These are phyloP conservation scores for Phytophthora ramorum DNA, from an alignment of 352 stramenopile genomes.

Conservation along the genomic window DNA sequence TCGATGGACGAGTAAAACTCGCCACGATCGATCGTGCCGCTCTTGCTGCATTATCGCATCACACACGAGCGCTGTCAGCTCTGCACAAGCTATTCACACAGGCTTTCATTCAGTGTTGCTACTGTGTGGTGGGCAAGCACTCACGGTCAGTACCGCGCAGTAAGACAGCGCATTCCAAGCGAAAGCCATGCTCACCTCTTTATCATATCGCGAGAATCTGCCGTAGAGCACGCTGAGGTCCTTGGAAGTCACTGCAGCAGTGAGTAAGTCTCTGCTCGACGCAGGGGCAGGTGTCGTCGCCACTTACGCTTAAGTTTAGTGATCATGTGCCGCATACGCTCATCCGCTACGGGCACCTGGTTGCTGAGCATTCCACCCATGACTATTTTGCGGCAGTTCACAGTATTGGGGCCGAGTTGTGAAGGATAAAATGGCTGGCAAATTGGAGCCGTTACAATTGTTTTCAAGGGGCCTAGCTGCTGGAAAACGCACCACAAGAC, in stretches of 20 bases:
- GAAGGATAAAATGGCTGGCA: constrained; percentile 14
- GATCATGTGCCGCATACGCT: constrained; percentile 79
- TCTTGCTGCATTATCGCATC: constrained; percentile 46
- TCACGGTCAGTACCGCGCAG: neutral
- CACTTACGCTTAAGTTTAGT: constrained; percentile 64
- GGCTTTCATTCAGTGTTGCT: neutral
- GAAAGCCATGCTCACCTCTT: constrained; percentile 47
- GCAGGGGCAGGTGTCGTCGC: neutral
- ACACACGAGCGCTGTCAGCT: constrained; percentile 1
- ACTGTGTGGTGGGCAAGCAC: neutral
- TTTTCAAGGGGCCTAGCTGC: constrained; percentile 24
- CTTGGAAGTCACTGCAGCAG: constrained; percentile 58
- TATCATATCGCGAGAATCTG: constrained; percentile 68
- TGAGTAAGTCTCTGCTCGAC: neutral
- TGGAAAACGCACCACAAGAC: too few relatives aligned
- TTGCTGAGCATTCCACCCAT: constrained; percentile 62
- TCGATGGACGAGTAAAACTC: constrained; percentile 79
- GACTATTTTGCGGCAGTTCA: neutral
- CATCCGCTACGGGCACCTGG: constrained; percentile 60
- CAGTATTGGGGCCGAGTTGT: neutral
- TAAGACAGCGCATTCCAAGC: neutral
- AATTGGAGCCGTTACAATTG: constrained; percentile 32
- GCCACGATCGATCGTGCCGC: constrained; percentile 67
- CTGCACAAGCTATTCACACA: neutral
- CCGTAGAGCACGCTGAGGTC: constrained; percentile 62